These are phyloP conservation scores for Phytopythium sindhum DNA, from an alignment of 352 stramenopile genomes.

Conservation along the genomic window DNA sequence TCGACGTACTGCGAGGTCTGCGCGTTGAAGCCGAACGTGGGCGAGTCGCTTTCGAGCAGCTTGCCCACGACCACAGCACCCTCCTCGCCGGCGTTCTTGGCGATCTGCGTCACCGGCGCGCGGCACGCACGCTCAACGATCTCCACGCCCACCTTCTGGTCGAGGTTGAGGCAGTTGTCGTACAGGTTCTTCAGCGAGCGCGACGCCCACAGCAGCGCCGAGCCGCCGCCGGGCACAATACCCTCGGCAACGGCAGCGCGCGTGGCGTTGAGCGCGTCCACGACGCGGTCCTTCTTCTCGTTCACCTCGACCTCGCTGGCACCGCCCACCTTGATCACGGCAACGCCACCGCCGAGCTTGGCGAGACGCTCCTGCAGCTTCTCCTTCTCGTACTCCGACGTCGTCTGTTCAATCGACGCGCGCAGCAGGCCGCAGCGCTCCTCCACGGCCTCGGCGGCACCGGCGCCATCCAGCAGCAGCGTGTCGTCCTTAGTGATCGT, in stretches of 20 bases:
- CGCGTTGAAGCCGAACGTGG: conserved; percentile 97
- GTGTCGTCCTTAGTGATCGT: conserved; percentile 99
- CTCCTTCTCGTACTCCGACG: conserved; percentile 99
- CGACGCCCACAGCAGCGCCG: conserved; percentile 96
- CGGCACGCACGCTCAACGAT: conserved; percentile 96
- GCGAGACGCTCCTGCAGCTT: conserved; percentile 99
- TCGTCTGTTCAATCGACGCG: conserved; percentile 94
- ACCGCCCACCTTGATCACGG: conserved; percentile 99
- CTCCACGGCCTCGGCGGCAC: conserved; percentile 91
- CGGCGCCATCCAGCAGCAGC: conserved; percentile 96
- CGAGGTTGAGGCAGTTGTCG: conserved; percentile 92
- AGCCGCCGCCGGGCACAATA: conserved; percentile 98
- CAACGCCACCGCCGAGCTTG: conserved; percentile 98
- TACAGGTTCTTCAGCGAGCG: conserved; percentile 89
- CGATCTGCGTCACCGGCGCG: conserved; percentile 96
- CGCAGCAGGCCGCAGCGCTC: conserved; percentile 96
- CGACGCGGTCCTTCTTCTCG: conserved; percentile 99
- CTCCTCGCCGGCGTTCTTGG: conserved; percentile 97
- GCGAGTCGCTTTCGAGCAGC: conserved; percentile 94
- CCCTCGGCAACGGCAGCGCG: conserved; percentile 98
- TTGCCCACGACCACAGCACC: conserved; percentile 98
- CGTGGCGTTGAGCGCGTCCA: conserved; percentile 99
- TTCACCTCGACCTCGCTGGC: conserved; percentile 98
- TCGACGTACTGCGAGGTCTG: conserved; percentile 97
- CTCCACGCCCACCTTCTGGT: conserved; percentile 97